Base-by-base conservation (phyloP, 352 stramenopile species). In the Pythium rishiriense region DNA sequence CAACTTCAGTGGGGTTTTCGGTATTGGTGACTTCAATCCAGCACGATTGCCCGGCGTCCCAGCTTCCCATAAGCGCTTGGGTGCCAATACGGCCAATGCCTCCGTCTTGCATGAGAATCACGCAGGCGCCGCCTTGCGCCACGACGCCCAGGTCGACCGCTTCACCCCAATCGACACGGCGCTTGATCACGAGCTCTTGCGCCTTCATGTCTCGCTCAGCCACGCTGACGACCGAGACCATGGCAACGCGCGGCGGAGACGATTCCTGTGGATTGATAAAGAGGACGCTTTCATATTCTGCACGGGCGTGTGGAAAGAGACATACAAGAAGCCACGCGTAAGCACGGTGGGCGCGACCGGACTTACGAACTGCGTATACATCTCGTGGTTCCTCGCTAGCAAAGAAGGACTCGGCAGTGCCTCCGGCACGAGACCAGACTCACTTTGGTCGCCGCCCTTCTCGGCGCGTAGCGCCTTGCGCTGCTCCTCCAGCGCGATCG, bases 291-390 rank as follows among this genome's bases (percentile, higher is more conserved):
- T 86, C 81, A 85, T 89, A 88, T 42, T 83, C 77, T 88, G 79
- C 69, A 67, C 31, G 43, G 37, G 29, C 22, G 54, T n/a, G n/a
- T n/a, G 53, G 37, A 57, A 54, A 49, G 15, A 63, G 46, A 58
- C 31, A 65, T 25, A 66, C 50, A 76, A 21, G 33, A 75, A 43
- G 37, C 37, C 37, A 43, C 51, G 58, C 64, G 56, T 68, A 62
- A 71, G 61, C 51, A 53, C 54, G 51, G 51, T 49, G 22, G 35
- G 21, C 28, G 26, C 25, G 19, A 4, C 41, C n/a, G 14, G 29
- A 92, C 83, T 81, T 90, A 93, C 83, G 63, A 93, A 93, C 68
- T 78, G 75, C 39, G 83, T 85, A 72, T 81, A 90, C 72, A 90
- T 73, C 57, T 93, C 81, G 78, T 93, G 81, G 56, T 90, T 85